These are phyloP conservation scores for Stropharia rugosoannulata DNA, from an alignment of 768 basidiomycete genomes.

Conservation along the genomic window DNA sequence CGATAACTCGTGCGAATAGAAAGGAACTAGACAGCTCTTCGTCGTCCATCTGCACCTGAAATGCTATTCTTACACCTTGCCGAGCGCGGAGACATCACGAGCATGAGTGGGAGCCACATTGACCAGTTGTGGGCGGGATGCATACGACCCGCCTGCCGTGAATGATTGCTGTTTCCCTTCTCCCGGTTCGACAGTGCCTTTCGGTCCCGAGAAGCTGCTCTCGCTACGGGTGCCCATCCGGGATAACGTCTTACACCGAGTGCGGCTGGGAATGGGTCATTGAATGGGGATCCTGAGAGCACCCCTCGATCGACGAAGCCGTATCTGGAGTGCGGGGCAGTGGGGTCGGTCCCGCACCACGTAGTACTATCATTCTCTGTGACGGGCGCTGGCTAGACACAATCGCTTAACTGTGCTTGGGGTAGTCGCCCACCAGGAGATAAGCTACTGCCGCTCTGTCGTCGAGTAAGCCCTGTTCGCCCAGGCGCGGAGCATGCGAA, in stretches of 20 bases:
- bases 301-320: conserved; percentile 4
- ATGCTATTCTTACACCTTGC: background rate
- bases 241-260: conserved; percentile 12
- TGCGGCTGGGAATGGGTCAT: background rate
- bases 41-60: background rate
- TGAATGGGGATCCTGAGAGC: background rate
- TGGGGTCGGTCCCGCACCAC: too few relatives aligned
- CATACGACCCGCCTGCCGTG: background rate
- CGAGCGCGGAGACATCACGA: background rate
- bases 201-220: conserved; percentile 15
- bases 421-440: too few relatives aligned
- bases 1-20: conserved; percentile 2
- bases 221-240: conserved; percentile 4
- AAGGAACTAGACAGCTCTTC: background rate
- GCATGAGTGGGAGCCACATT: background rate
- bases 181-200: background rate
- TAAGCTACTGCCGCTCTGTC: too few relatives aligned
- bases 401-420: background rate
- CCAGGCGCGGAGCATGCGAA: too few relatives aligned
- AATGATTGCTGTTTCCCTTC: background rate
- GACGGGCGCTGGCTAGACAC: background rate
- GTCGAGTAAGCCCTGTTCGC: too few relatives aligned
- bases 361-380: background rate
- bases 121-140: background rate
- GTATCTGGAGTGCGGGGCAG: background rate